phyloP scores from a whole-genome alignment of 495 filamentous ascomycete species.

The Glonium stellatum region DNA sequence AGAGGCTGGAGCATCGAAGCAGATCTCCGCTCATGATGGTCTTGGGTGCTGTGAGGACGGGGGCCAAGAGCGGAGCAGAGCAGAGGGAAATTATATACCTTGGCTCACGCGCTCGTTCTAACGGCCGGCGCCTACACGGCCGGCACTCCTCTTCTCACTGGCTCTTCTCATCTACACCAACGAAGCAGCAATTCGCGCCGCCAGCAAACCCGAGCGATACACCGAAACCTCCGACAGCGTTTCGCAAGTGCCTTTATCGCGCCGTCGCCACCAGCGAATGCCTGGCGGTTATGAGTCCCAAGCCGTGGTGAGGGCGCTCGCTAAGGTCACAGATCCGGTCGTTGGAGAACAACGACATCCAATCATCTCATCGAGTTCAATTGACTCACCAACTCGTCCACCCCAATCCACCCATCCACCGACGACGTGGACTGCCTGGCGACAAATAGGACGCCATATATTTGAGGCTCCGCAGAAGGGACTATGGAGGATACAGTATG shows the following conservation, averaged over 20 bases:
- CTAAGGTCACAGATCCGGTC: constrained; percentile 2
- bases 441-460: not conserved
- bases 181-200: not conserved
- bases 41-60: not conserved
- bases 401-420: constrained; percentile 15
- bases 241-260: constrained; percentile 19
- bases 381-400: constrained; percentile 1
- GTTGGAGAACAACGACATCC: constrained; percentile 4
- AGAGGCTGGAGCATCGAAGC: no score
- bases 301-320: constrained; percentile 23
- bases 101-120: not conserved
- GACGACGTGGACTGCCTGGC: not conserved
- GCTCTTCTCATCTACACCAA: not conserved
- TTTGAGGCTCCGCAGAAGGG: not conserved
- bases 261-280: constrained; percentile 22
- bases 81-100: not conserved
- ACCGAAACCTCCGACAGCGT: constrained; percentile 11
- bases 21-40: no score
- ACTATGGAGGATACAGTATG: constrained; percentile 1
- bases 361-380: constrained; percentile 24
- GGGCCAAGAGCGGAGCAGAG: not conserved
- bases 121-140: not conserved
- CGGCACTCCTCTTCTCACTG: not conserved
- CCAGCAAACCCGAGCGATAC: constrained; percentile 4
- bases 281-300: constrained; percentile 24